Base-by-base conservation (phyloP, 2,329 filamentous ascomycete species). In the Penicillium fuscoglaucum region DNA sequence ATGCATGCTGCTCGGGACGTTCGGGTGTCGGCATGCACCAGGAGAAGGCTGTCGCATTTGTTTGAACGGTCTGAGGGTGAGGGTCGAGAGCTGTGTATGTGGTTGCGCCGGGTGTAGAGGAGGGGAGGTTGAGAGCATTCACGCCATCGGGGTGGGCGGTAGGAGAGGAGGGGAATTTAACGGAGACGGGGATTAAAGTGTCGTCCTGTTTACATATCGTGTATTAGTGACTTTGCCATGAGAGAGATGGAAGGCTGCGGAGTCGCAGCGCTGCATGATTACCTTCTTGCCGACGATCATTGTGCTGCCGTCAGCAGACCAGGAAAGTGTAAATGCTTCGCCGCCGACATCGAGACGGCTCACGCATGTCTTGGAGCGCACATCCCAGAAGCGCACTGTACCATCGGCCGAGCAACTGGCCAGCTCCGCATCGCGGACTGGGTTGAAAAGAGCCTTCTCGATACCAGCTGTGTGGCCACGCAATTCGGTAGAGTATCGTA, bases 341-440 rank as follows among this genome's bases (percentile, higher is more conserved):
- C 78, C 78, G 44, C 79, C 79, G n/a, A 82, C 73, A 60, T 80
- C 78, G 7, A 82, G 66, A 48, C 74, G 77, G 61, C 76, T 78
- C 19, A 80, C 75, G 58, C 78, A 80, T 3, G 70, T 76, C 66
- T 81, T 81, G 15, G 76, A 78, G 44, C 79, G 74, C 26, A 81
- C 80, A 66, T 82, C 79, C 79, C 79, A 82, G 61, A 82, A 78
- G 41, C 78, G 74, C 48, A 81, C 78, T 2, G 79, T 80, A 3
- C 79, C 79, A 67, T 82, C 79, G 0, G 73, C 76, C 0, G 78
- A 79, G 63, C 79, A 81, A 54, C 79, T 81, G 5, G 79, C 79
- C 35, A 82, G 66, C 63, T 82, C 79, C 6, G 79, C 78, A 61
- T 82, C 79, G 41, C 77, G 75, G 2, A 77, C 76, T 3, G 79